Percentiles rank a stretch among this genome's conserved stretches.
Evolutionary conservation across 148 eudicot species (phyloP).

Genomic region (Polygonum aviculare): DNA sequence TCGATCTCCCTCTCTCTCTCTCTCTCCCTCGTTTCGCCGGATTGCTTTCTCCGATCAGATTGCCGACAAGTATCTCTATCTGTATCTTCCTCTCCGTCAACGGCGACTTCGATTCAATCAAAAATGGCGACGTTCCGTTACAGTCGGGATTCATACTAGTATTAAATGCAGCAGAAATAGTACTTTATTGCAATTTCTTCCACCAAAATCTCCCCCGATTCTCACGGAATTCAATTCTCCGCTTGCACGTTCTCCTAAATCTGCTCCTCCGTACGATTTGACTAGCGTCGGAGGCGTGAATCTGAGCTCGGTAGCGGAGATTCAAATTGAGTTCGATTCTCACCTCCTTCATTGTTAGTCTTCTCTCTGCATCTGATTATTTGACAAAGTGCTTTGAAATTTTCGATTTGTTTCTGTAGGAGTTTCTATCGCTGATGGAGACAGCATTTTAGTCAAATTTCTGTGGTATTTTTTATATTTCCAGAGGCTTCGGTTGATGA

Average conservation of each 20-base stretch:
- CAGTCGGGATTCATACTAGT: not conserved
- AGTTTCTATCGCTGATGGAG: not conserved
- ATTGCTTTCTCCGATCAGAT: not conserved
- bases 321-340: not conserved
- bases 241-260: not conserved
- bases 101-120: not conserved
- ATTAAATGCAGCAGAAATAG: not conserved
- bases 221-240: not conserved
- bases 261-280: not conserved
- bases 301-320: not conserved
- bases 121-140: conserved; percentile 4
- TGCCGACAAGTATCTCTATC: not conserved
- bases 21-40: not conserved
- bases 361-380: not conserved
- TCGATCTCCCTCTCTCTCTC: not conserved
- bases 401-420: not conserved
- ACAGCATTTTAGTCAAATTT: not conserved
- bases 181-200: not conserved
- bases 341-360: not conserved
- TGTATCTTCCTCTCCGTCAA: not conserved
- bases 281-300: not conserved
- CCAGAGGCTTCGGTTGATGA: not conserved
- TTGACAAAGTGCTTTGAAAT: not conserved
- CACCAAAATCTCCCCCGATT: not conserved
- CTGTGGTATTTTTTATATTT: not conserved